Base-by-base conservation (phyloP, 177 flowering plant genomes). In the Vitis hybrid region DNA sequence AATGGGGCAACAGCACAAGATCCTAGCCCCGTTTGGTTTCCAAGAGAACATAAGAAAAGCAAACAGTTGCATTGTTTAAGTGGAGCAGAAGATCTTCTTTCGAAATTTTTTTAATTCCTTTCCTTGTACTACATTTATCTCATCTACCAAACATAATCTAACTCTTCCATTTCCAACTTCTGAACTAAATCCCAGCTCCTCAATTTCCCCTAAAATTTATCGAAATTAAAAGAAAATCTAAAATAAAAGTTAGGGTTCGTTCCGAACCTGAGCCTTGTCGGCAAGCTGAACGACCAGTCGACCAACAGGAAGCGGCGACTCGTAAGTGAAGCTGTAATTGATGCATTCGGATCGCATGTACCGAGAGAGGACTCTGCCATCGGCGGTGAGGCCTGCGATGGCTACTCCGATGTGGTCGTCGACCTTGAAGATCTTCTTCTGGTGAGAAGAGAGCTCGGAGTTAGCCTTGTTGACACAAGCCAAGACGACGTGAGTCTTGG, bases 391-490 rank as follows among this genome's bases (percentile, higher is more conserved):
- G 2, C 97, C 99, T 19, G 99, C 93, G 65, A 93, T 93, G 71
- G 98, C 98, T 60, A 93, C 90, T 10, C 98, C 99, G 70, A 93
- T 88, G 72, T 93, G 97, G 72, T 96, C 97, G 67, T 93, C 98
- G 65, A 89, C 88, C 75, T 93, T 94, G 82, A 96, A 93, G 81
- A 96, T 96, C 97, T 96, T 96, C 86, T 86, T 89, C 88, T 93
- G 99, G 80, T 96, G 94, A 2, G 97, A 93, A 0, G 98, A 93
- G 17, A 96, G 88, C 79, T 92, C 98, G 26, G 97, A 92, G 64
- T 84, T 85, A n/a, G 97, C 85, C 84, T 93, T 94, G 88, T 96
- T 93, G 15, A 96, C 97, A 63, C 85, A 85, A 15, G 91, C 99
- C 40, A 93, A 59, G 1, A 96, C 95, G 12, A 91, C 97, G 71